Base-by-base conservation (phyloP, 257 asterid genomes). In the Penstemon barbatus region DNA sequence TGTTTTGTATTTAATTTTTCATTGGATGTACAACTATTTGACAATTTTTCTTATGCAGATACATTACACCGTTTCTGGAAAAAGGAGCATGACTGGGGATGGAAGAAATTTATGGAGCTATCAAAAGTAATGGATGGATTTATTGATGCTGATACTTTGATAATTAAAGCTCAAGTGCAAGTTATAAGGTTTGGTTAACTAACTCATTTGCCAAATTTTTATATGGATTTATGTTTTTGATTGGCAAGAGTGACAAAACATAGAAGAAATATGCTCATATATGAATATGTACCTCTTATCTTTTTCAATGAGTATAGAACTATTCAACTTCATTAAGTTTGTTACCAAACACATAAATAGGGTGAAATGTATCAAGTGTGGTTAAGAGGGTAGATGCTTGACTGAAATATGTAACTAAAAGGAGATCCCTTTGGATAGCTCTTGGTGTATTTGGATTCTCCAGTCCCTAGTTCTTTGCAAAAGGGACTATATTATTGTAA, bases 101-200 rank as follows among this genome's bases (percentile, higher is more conserved):
- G 98, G 98, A 92, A 92, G 85, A 92, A 92, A 85, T 92, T 92
- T 83, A 92, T 92, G 96, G 98, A 92, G 90, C 89, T 89, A 13
- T 84, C 96, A 42, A 92, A 92, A 76, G 88, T 87, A 71, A 55
- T 77, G 57, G 98, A 90, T 65, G 98, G 96, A 6, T 92, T 92
- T 80, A 77, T 92, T 65, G 98, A 92, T 52, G 84, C 87, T 63
- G 98, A 90, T 75, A 82, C 93, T 46, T 79, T 92, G 80, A 82
- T 85, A 48, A 90, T 92, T 64, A 88, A 86, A 85, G 98, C 97
- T 78, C 96, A 92, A 85, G 97, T 92, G 61, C 98, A 92, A 79
- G 89, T 86, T 57, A 84, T 86, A 74, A 83, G 88, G 92, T 86
- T 64, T 41, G 10, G 46, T 55, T 53, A 63, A 55, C 40, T 38